Conservation (phyloP, 148 eudicot genomes). For the Fagopyrum tataricum region DNA sequence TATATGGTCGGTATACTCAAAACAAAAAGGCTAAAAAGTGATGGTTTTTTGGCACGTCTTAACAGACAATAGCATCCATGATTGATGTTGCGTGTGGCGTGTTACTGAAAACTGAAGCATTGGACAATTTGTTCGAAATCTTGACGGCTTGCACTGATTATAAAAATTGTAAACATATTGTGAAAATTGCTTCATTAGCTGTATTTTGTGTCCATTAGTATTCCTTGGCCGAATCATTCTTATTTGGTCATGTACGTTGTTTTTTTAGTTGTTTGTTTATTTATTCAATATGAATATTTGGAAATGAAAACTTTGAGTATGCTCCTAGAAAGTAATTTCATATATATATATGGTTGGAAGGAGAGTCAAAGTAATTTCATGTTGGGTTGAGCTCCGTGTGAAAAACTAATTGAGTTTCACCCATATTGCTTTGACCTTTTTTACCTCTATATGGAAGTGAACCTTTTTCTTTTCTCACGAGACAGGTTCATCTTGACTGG, state of each 20-base stretch:
- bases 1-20: background rate
- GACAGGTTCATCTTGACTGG: conserved; percentile 83
- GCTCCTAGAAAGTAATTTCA: background rate
- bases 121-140: background rate
- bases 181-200: background rate
- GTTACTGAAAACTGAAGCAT: background rate
- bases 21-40: background rate
- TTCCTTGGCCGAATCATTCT: background rate
- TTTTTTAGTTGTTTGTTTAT: background rate
- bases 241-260: background rate
- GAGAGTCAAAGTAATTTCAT: background rate
- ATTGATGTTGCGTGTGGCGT: too few species aligned
- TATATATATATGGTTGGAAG: too few species aligned
- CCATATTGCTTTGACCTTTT: background rate
- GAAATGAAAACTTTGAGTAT: background rate
- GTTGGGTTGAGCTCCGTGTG: background rate
- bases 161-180: background rate
- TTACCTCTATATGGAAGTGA: background rate
- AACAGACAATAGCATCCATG: background rate
- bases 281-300: background rate
- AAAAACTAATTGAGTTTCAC: background rate
- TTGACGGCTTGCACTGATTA: background rate
- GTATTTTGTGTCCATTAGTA: background rate
- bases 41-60: background rate
- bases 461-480: background rate